Base-by-base conservation (phyloP, 2,329 filamentous ascomycete species). In the Talaromyces rugulosus region DNA sequence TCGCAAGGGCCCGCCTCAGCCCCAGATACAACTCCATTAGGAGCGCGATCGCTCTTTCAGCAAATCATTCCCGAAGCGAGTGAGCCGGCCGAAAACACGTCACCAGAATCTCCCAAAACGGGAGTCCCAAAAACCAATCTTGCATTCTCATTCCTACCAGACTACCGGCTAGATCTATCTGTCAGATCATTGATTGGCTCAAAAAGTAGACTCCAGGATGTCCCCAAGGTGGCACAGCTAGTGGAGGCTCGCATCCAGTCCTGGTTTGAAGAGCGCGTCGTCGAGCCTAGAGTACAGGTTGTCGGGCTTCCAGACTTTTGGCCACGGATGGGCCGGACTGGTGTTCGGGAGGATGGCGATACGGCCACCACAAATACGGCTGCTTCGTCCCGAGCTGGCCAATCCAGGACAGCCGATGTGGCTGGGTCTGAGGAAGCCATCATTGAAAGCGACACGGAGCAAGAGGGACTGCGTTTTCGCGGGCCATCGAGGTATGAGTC, bases 111-210 rank as follows among this genome's bases (percentile, higher is more conserved):
- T 67, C 69, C 33, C 70, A 72, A 67, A 66, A 75, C 73, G 62
- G 78, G 86, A 28, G 90, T 87, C 3, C 90, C 90, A 1, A 81
- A 81, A 4, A 96, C 95, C 3, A 96, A 92, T 72, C 89, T 99
- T 75, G 91, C 91, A 0, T 98, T 99, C 76, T 96, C 92, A 61
- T 99, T 99, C 66, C 74, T 82, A 4, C 80, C 80, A 62, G 85
- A 88, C 73, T 89, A 89, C 72, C 80, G 85, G 27, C 82, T 89
- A 36, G 86, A 88, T 69, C 80, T 89, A 53, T 86, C 83, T n/a
- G 84, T 88, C 4, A 81, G 84, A 60, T 87, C 85, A 2, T 80
- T 89, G 30, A 85, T 89, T 53, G 86, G 86, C 60, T 86, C 84
- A 5, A 82, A 86, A 55, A 84, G 83, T 57, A 79, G 86, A 51